Base-by-base conservation (phyloP, 2,329 filamentous ascomycete species). In the Trichoderma gracile region DNA sequence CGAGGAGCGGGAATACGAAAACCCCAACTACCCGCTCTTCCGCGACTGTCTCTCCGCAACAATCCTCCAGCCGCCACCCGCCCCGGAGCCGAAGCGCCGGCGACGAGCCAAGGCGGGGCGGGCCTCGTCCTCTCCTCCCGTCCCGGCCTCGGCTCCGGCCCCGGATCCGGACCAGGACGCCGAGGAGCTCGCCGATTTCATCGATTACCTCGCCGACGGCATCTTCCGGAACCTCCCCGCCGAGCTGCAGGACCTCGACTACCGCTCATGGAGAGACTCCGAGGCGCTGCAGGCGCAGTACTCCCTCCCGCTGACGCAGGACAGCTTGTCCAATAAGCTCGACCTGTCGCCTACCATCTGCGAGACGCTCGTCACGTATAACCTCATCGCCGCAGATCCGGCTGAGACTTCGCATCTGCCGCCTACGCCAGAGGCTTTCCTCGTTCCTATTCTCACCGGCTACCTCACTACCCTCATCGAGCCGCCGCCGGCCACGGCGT, bases 141-240 rank as follows among this genome's bases (percentile, higher is more conserved):
- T 38, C 4, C 49, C 49, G 30, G 30, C 30, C 30, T 33, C 30
- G 19, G 5, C 2, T 65, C 25, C 66, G 67, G 60, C 63, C 40
- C 9, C 52, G 50, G 61, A 66, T 50, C 66, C 57, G 25, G 65
- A 66, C n/a, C 65, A 52, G 33, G 73, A 85, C 69, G 85, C 84
- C 5, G 88, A 89, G 69, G 91, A 93, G 62, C 77, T 95, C 23
- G 85, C 86, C 27, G 92, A 96, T 1, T 96, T 96, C 76, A 87
- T 91, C 61, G 88, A 93, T 79, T 95, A 93, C 75, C 83, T 95
- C 33, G 87, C 91, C 25, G 77, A 79, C 54, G 84, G 90, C 72
- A 85, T 89, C 60, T 96, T 94, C 75, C 77, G 81, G 5, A 80
- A 78, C 42, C 82, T 96, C 1, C 90, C 91, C 0, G 23, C 72